These are phyloP conservation scores for Lasiosphaeria hispida DNA, from an alignment of 495 filamentous ascomycete species.

Conservation along the genomic window DNA sequence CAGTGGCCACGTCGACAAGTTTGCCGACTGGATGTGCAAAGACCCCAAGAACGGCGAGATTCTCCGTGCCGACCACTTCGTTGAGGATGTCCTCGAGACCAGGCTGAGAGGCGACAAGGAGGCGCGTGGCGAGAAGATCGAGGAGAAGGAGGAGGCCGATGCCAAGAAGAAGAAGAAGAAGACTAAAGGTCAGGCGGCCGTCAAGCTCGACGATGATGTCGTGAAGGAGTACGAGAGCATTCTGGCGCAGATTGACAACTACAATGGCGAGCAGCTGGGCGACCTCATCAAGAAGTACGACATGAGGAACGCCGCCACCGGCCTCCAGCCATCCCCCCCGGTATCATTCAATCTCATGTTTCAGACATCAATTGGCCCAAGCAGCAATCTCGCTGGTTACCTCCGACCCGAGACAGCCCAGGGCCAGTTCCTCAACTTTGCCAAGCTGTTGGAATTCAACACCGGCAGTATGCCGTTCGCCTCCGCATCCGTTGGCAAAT, in stretches of 20 bases:
- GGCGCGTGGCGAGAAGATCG: conserved; percentile 68
- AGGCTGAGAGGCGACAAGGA: conserved; percentile 79
- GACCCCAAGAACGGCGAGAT: conserved; percentile 97
- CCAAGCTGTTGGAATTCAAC: conserved; percentile 76
- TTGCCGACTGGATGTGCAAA: conserved; percentile 99
- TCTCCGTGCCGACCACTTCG: conserved; percentile 90
- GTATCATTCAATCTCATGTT: conserved; percentile 82
- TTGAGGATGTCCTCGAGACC: conserved; percentile 86
- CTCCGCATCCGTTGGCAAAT: conserved; percentile 74
- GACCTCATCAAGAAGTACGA: conserved; percentile 69
- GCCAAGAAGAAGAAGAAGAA: conserved; percentile 53
- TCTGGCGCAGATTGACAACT: conserved; percentile 75
- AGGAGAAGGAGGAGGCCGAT: conserved; percentile 56
- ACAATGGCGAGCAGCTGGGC: conserved; percentile 67
- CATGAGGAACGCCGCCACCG: conserved; percentile 63
- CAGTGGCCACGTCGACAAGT: conserved; percentile 95
- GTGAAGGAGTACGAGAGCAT: conserved; percentile 69
- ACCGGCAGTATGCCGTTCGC: conserved; percentile 72
- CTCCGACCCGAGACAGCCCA: conserved; percentile 73
- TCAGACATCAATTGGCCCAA: conserved; percentile 68
- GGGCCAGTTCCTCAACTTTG: conserved; percentile 73
- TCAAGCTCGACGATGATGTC: conserved; percentile 66
- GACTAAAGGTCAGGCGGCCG: conserved; percentile 54
- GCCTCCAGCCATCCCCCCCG: conserved; percentile 57
- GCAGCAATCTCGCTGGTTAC: conserved; percentile 56